Conservation (phyloP, 2,329 filamentous ascomycete species). For the Intubia oerlemansii region DNA sequence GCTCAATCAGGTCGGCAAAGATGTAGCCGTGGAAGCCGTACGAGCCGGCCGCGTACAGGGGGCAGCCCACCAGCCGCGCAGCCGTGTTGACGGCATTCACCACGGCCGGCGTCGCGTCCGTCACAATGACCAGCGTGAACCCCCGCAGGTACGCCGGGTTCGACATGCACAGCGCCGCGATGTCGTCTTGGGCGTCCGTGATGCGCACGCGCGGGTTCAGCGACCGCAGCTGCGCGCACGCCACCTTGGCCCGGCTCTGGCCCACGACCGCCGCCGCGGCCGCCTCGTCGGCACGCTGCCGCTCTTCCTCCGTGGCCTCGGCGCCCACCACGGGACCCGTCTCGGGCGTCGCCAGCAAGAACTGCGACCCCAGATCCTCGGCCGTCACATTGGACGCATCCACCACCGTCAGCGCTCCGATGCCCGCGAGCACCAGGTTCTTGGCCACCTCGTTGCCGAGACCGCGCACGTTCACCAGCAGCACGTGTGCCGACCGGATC, state of each 20-base stretch:
- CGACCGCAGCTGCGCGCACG: conserved; percentile 54
- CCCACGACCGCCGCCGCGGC: conserved; percentile 47
- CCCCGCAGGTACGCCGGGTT: conserved; percentile 46
- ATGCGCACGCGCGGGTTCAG: conserved; percentile 80
- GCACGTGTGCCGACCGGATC: conserved; percentile 72
- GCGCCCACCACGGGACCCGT: conserved; percentile 18
- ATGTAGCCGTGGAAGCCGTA: conserved; percentile 91
- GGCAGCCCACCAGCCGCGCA: conserved; percentile 53
- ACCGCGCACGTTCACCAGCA: conserved; percentile 72
- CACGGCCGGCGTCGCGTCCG: conserved; percentile 57
- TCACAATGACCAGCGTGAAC: conserved; percentile 79
- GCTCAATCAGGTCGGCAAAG: conserved; percentile 78
- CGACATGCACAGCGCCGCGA: conserved; percentile 35
- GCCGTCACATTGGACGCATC: conserved; percentile 59
- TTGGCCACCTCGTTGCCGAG: conserved; percentile 91
- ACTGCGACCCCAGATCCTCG: conserved; percentile 61
- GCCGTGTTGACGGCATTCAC: conserved; percentile 69
- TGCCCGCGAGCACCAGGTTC: conserved; percentile 85
- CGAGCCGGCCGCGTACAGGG: conserved; percentile 74
- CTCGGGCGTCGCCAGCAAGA: conserved; percentile 41
- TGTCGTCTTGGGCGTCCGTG: conserved; percentile 43
- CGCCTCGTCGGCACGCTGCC: conserved; percentile 67
- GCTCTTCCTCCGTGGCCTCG: conserved; percentile 52
- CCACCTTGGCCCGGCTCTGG: conserved; percentile 67
- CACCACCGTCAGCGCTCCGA: conserved; percentile 73